Conservation (phyloP, 345 rosid species). For the Psidium friedrichsthalianum region DNA sequence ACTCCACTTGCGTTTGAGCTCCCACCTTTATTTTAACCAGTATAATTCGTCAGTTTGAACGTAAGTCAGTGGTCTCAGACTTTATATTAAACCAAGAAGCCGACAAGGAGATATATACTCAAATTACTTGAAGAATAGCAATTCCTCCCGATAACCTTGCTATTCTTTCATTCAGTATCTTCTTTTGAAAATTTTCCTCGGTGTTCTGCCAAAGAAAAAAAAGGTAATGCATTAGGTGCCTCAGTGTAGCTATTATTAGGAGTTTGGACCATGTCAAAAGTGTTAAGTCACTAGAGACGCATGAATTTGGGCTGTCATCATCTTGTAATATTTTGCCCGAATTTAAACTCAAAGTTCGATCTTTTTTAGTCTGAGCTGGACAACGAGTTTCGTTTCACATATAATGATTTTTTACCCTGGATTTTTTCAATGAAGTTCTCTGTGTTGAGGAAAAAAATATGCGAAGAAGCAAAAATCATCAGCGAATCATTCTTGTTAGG, state of each 20-base stretch:
- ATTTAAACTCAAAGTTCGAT: background rate
- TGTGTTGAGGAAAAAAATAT: background rate
- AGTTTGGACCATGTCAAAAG: background rate
- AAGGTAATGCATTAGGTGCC: background rate
- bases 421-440: background rate
- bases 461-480: background rate
- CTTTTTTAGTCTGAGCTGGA: background rate
- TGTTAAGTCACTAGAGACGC: background rate
- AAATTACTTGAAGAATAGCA: conserved; percentile 69
- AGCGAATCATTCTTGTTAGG: background rate
- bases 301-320: background rate
- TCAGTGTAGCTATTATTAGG: background rate
- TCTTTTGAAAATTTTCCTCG: conserved; percentile 53
- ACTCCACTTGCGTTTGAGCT: conserved; percentile 83
- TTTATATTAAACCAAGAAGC: background rate
- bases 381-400: background rate
- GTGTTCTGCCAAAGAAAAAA: conserved; percentile 40
- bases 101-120: background rate
- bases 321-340: background rate
- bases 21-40: conserved; percentile 40
- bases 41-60: background rate
- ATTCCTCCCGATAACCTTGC: conserved; percentile 81
- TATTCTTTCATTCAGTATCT: conserved; percentile 76
- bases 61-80: background rate
- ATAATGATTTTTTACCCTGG: background rate